Evolutionary conservation across 140 eudicot genomes (phyloP).

Genomic region (Eryngium alpinum): DNA sequence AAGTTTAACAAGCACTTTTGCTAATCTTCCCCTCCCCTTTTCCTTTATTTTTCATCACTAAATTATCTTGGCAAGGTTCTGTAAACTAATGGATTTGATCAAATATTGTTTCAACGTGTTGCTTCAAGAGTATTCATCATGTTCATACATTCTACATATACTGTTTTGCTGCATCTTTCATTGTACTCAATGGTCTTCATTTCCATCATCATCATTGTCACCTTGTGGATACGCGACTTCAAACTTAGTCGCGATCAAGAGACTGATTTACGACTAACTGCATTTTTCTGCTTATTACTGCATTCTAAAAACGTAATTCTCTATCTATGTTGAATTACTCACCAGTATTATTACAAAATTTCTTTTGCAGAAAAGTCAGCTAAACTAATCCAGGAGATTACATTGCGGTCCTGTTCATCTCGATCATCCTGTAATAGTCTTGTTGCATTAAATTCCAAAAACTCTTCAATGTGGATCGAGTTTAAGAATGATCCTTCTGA

Average conservation of each 20-base stretch:
- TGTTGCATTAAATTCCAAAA: constrained; percentile 82
- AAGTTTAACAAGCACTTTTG: too few species aligned
- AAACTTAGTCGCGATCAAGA: too few species aligned
- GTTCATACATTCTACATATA: too few species aligned
- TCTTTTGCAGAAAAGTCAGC: constrained; percentile 73
- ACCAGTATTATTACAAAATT: neutral
- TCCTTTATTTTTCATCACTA: too few species aligned
- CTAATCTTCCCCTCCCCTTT: too few species aligned
- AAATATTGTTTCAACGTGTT: too few species aligned
- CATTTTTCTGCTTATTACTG: neutral
- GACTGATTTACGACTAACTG: constrained; percentile 61
- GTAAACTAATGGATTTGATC: too few species aligned
- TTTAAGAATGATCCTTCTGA: constrained; percentile 79
- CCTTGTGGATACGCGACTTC: neutral
- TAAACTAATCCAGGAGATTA: constrained; percentile 71
- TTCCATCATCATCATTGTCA: neutral
- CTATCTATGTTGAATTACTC: neutral
- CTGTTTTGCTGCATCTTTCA: neutral
- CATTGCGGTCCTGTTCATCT: constrained; percentile 63
- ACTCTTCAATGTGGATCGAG: constrained; percentile 75
- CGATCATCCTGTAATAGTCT: constrained; percentile 77
- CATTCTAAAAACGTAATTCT: neutral
- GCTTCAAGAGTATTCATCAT: too few species aligned
- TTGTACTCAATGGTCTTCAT: neutral
- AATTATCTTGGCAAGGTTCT: too few species aligned